Evolutionary conservation across 208 protist species (phyloP), one percentile per base, ranked within the genome.

Genomic region (Wallacemonas sp.): DNA sequence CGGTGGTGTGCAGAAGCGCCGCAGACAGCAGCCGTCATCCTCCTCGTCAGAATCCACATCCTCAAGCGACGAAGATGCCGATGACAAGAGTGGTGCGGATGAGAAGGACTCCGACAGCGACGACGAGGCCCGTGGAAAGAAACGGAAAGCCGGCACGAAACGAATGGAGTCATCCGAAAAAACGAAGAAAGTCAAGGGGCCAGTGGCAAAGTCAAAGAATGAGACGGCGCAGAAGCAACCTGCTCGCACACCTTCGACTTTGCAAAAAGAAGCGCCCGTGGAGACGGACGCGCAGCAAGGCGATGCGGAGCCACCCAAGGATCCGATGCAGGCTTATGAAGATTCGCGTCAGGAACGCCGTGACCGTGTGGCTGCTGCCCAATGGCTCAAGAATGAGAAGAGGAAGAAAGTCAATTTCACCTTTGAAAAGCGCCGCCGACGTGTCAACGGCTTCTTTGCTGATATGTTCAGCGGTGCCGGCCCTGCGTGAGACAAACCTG

Each of bases 361-460:
- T 1, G 87, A 93, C 60, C 84, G 87, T 3, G 85, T 82, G 2
- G 85, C 86, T 2, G 90, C 90, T 2, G 81, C 81, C 0, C 79
- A 82, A 51, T 96, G 90, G 88, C 70, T 96, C 11, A 96, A 96
- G 80, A 80, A 82, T 24, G 87, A 93, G 38, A 91, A 93, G 59
- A 63, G 70, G 41, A 92, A 94, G 66, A 96, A 93, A 63, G 70
- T 96, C 27, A 93, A 93, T 45, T 96, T 96, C 33, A 78, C 74
- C 4, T 96, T 77, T 66, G 90, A 96, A 51, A 93, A 94, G 79
- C 82, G 87, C 26, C 75, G 84, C 15, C 79, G 87, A 14, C 86
- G 90, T 45, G 87, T 96, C 0, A 75, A 83, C 56, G 90, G 90
- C 34, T 96, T 96, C 62, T 96, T 92, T 67, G 78, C 87, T 31